Evolutionary conservation across 257 asterid species (phyloP), one percentile per base, ranked within the genome.

Genomic region (Capsicum chinense): DNA sequence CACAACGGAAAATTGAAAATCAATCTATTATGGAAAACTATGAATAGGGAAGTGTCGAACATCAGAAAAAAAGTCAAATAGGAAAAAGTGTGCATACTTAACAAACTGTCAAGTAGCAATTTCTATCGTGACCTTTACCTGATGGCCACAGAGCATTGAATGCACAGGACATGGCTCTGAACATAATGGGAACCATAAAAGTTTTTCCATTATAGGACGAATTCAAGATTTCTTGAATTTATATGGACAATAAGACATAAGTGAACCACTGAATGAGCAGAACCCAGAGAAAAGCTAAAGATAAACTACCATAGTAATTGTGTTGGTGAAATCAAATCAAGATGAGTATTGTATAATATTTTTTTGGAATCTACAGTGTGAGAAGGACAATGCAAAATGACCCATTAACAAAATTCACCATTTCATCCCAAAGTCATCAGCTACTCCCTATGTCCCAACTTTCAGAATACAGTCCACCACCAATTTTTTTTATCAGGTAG

Each of bases 271-370:
- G 80, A n/a, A 50, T 11, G n/a, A 50, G 80, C 7, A 50, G 60
- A 74, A 21, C 50, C 21, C 60, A 74, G 62, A 52, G 21, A 74
- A 74, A 74, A 50, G 17, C 6, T 12, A 74, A 19, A 48, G 80
- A 74, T 12, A 74, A 21, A 50, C 60, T 21, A 50, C 62, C 48
- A 54, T 52, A 76, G 48, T 44, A 76, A 54, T 7, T 54, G 26
- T 21, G 81, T 76, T 26, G 64, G 63, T 26, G 81, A 76, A 56
- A 76, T 76, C 63, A 76, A 37, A 52, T 52, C 21, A 76, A 54
- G 63, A 76, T 52, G 63, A 76, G 44, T 21, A 50, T 8, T 52
- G 48, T 13, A 52, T 26, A 52, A 76, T 26, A 76, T 26, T 1
- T 3, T 11, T 74, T 52, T 14, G 60, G 33, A 76, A 54, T 76